Percentiles rank a stretch among this genome's conserved stretches.
Conservation (phyloP, 441 rosid genomes). For the Metrosideros polymorpha region DNA sequence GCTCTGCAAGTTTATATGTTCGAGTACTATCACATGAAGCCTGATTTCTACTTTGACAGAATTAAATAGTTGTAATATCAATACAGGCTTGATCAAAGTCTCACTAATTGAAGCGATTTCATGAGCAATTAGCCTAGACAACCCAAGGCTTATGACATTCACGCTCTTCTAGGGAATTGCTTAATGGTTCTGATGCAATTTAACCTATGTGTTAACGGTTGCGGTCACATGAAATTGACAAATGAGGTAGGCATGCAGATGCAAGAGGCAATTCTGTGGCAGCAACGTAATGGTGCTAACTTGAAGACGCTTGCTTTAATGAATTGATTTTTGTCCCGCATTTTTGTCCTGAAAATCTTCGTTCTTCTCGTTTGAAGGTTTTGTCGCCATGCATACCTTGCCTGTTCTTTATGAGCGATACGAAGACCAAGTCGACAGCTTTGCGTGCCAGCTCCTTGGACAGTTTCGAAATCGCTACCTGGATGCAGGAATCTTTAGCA, state of each 20-base stretch:
- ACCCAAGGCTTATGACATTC: background rate
- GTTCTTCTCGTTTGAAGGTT: background rate
- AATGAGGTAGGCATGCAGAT: background rate
- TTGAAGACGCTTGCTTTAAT: background rate
- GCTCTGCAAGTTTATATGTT: background rate
- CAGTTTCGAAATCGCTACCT: background rate
- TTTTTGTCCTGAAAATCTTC: background rate
- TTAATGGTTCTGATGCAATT: background rate
- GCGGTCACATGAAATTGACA: background rate
- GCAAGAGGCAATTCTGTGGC: background rate
- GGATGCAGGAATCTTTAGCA: background rate
- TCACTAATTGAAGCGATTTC: background rate
- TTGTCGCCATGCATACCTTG: slow-evolving; percentile 6
- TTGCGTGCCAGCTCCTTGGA: background rate
- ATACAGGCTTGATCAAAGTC: background rate
- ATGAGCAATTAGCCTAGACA: background rate
- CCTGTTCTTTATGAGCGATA: slow-evolving; percentile 6
- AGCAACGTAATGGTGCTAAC: background rate
- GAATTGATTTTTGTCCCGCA: background rate
- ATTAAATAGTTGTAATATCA: background rate
- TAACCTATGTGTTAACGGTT: background rate
- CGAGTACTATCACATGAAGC: background rate
- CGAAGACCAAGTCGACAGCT: slow-evolving; percentile 6
- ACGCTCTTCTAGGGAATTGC: background rate
- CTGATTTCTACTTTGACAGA: background rate